Evolutionary conservation across 2,329 filamentous ascomycete species (phyloP).

Genomic region (Ramularia endophylla): DNA sequence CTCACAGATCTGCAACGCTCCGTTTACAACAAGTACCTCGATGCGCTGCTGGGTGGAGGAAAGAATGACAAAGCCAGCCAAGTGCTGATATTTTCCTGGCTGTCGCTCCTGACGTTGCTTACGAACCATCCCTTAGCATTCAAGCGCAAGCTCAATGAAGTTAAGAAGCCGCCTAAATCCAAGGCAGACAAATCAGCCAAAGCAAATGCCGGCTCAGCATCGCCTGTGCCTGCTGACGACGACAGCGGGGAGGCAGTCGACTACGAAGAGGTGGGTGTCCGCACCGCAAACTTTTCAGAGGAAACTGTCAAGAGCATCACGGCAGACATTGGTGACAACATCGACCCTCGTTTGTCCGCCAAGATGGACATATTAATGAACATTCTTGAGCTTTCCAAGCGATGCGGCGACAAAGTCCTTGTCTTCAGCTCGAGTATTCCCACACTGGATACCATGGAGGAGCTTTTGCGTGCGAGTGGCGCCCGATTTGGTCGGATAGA

Average conservation of each 20-base stretch:
- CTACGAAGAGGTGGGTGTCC: constrained; percentile 22
- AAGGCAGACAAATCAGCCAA: constrained; percentile 4
- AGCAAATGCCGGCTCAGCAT: constrained; percentile 1
- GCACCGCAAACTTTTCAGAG: constrained; percentile 32
- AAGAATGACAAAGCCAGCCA: constrained; percentile 33
- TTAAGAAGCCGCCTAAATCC: constrained; percentile 20
- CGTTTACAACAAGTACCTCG: constrained; percentile 55
- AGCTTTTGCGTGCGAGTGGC: constrained; percentile 46
- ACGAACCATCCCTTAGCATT: constrained; percentile 56
- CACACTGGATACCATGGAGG: constrained; percentile 63
- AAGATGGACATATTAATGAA: constrained; percentile 62
- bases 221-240: constrained; percentile 10
- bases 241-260: constrained; percentile 17
- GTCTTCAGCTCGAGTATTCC: constrained; percentile 70
- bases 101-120: constrained; percentile 48
- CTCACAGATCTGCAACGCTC: constrained; percentile 59
- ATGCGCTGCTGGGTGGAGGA: constrained; percentile 31
- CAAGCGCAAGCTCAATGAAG: constrained; percentile 43
- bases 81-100: constrained; percentile 50
- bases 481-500: constrained; percentile 57
- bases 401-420: constrained; percentile 64
- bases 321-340: constrained; percentile 30
- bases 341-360: constrained; percentile 53
- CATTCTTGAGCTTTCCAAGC: constrained; percentile 62
- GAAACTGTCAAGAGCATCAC: constrained; percentile 33